Evolutionary conservation across 129 eudicot species (phyloP).

Genomic region (Flaveria ramosissima): DNA sequence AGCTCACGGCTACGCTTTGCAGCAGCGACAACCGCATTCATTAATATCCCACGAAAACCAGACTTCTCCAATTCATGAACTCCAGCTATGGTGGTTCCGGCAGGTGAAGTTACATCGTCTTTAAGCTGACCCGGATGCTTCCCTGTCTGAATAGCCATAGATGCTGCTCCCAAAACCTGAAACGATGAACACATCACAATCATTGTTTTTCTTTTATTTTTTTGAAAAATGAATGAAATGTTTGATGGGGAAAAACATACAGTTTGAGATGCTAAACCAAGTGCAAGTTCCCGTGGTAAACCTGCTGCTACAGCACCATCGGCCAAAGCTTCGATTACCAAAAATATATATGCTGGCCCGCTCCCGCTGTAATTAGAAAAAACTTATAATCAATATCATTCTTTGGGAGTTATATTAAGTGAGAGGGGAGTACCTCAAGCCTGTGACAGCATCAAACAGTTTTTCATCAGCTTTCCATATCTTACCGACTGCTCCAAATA

Average conservation of each 20-base stretch:
- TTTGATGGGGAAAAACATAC: slow-evolving; percentile 39
- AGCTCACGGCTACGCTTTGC: slow-evolving; percentile 83
- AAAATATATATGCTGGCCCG: slow-evolving; percentile 86
- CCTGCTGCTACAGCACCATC: slow-evolving; percentile 99
- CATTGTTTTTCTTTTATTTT: neutral
- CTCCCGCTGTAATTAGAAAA: slow-evolving; percentile 59
- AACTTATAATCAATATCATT: neutral
- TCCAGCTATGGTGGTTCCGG: slow-evolving; percentile 96
- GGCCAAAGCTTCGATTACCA: slow-evolving; percentile 97
- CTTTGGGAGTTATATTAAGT: neutral
- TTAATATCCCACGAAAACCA: slow-evolving; percentile 85
- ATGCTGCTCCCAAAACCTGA: slow-evolving; percentile 95
- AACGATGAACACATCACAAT: neutral
- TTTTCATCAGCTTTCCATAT: slow-evolving; percentile 94
- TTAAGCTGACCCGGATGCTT: slow-evolving; percentile 99
- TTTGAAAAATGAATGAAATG: neutral
- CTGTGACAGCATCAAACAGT: slow-evolving; percentile 91
- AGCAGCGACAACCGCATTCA: slow-evolving; percentile 98
- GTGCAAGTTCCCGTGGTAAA: slow-evolving; percentile 94
- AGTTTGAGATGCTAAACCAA: slow-evolving; percentile 92
- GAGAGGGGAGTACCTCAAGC: slow-evolving; percentile 58
- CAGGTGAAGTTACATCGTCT: slow-evolving; percentile 97
- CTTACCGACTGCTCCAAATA: slow-evolving; percentile 88
- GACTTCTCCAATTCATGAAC: slow-evolving; percentile 89
- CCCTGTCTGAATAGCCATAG: slow-evolving; percentile 64